Evolutionary conservation across 2,329 filamentous ascomycete species (phyloP), one percentile per base, ranked within the genome.

Genomic region (Chrysoporthe cubensis): DNA sequence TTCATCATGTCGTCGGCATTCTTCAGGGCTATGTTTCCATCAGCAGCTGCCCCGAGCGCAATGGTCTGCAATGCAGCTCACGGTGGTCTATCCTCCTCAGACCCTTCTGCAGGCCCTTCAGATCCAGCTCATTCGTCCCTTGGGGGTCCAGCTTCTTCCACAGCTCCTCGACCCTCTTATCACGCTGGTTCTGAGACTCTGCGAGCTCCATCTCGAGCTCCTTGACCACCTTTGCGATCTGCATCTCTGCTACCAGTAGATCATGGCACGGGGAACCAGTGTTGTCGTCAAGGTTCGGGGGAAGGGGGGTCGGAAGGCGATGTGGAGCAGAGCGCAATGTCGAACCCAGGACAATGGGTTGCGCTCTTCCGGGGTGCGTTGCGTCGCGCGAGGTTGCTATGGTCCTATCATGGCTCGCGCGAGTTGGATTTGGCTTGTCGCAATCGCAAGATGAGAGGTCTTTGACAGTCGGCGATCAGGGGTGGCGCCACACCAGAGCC

Each of bases 81-180:
- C 94, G 96, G 78, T 99, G 96, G 78, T 98, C 94, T 75, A 98
- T 93, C 79, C 90, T 92, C 78, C 85, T 89, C 76, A 99, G 81
- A 4, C 95, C 96, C 80, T 89, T 92, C 81, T 94, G 91, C 73
- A 99, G 82, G 43, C 89, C 94, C 78, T 91, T 89, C 72, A 96
- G 83, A 80, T 98, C 94, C 74, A 99, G 85, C 78, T 93, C 90
- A 68, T 93, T 93, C 74, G 90, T 89, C 68, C 86, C 85, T 72
- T 89, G 87, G 72, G 90, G 90, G 79, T 97, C 94, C 72, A 99
- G 87, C 75, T 88, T 90, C 76, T 83, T 84, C 94, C 95, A 98
- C 75, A 98, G 87, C 78, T 89, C 86, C 81, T 93, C 90, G 74
- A 97, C 88, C 75, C 94, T 88, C 79, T 88, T 87, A 81, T 97